Base-by-base conservation (phyloP, 441 rosid species). In the Aleurites moluccanus region DNA sequence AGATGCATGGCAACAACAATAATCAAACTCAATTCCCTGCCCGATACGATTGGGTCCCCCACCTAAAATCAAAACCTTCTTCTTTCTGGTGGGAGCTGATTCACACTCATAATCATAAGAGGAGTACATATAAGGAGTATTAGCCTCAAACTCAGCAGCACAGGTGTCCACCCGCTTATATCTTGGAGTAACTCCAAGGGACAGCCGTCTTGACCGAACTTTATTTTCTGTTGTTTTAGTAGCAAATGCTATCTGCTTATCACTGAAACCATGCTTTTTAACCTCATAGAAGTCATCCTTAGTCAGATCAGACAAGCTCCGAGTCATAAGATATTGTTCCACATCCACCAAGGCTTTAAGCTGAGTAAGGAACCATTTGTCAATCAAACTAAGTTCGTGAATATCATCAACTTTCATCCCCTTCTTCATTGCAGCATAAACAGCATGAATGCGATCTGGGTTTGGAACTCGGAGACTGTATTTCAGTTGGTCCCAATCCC, bases 1-100 rank as follows among this genome's bases (percentile, higher is more conserved):
- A 35, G 99, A 96, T 16, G 99, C 82, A 80, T 96, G 99, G 85
- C 99, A 96, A 79, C 99, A 96, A 73, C 99, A 96, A 85, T 96
- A 96, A 80, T 96, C 99, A 77, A 96, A 96, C 77, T 96, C 99
- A 76, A 96, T 96, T 64, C 98, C 99, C 81, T 93, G 99, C 30
- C 97, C 98, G 73, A 96, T 93, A 77, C 98, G 91, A 82, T 95
- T 95, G 21, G 98, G 99, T 67, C 99, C 99, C 79, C 99, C 99
- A 63, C 98, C 98, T 78, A 95, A 83, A 84, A 95, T 95, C 91
- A 95, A 73, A 74, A 93, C 97, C 87, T 95, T 93, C 83, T 87
- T 90, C 81, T 68, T 87, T 70, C 23, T 75, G 70, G 91, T 93
- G 25, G 99, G 97, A 71, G 87, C 90, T 73, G 98, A 93, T 85